Conservation (phyloP, 805 yeast genomes). For the Saturnispora zaruensis region DNA sequence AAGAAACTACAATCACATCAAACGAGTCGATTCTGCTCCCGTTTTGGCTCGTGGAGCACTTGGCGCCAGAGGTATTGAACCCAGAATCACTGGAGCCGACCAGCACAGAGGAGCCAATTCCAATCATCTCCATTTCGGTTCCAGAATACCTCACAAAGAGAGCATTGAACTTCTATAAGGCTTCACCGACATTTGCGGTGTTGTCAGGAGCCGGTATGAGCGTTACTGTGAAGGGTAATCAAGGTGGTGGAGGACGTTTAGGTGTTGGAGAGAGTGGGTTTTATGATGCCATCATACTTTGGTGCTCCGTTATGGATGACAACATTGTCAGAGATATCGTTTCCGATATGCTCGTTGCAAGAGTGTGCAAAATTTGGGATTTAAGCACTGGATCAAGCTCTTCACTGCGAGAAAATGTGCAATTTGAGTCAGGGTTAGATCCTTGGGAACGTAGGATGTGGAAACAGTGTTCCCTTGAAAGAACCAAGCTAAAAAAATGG, state of each 20-base stretch:
- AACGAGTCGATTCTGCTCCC: slow-evolving; percentile 72
- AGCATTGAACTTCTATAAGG: slow-evolving; percentile 74
- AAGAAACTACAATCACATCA: slow-evolving; percentile 41
- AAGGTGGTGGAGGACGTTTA: not conserved
- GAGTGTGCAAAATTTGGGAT: slow-evolving; percentile 68
- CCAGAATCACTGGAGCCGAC: slow-evolving; percentile 5
- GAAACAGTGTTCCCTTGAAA: slow-evolving; percentile 36
- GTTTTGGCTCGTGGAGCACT: slow-evolving; percentile 62
- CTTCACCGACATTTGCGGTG: slow-evolving; percentile 34
- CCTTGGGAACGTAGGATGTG: slow-evolving; percentile 63
- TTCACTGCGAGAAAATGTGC: slow-evolving; percentile 20
- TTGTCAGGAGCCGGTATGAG: slow-evolving; percentile 7
- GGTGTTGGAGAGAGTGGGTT: slow-evolving; percentile 28
- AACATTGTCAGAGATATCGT: slow-evolving; percentile 44
- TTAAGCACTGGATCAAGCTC: slow-evolving; percentile 27
- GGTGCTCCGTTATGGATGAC: slow-evolving; percentile 70
- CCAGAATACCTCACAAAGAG: slow-evolving; percentile 62
- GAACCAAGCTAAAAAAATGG: not conserved
- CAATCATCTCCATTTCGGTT: slow-evolving; percentile 51
- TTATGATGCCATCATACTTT: slow-evolving; percentile 61
- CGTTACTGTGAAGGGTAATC: not conserved
- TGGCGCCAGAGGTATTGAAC: slow-evolving; percentile 4
- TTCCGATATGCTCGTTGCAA: slow-evolving; percentile 44
- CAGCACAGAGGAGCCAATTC: slow-evolving; percentile 30
- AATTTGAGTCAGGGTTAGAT: slow-evolving; percentile 56